These are phyloP conservation scores for Adansonia digitata DNA, from an alignment of 345 rosid genomes.

Conservation along the genomic window DNA sequence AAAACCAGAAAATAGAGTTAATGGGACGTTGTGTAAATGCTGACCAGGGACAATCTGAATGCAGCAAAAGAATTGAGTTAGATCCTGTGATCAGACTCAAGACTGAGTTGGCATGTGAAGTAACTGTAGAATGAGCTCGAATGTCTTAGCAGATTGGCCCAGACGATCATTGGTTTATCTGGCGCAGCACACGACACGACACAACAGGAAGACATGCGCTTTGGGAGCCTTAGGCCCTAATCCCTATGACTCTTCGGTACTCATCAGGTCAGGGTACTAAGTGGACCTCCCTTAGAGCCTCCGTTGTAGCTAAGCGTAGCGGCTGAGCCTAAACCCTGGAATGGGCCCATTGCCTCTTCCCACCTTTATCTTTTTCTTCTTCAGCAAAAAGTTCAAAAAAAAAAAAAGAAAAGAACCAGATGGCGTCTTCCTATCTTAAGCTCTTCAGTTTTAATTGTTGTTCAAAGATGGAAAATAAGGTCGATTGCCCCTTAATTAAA, in stretches of 20 bases:
- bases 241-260: background rate
- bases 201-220: no score
- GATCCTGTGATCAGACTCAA: background rate
- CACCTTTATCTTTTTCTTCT: background rate
- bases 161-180: background rate
- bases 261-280: background rate
- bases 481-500: background rate
- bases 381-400: no score
- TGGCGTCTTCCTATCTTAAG: background rate
- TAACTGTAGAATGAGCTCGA: background rate
- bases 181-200: background rate
- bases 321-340: background rate
- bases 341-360: background rate
- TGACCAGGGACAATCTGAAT: background rate
- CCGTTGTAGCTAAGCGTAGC: background rate
- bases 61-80: background rate
- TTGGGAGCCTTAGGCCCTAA: no score
- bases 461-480: no score
- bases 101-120: background rate
- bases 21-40: background rate
- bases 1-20: background rate
- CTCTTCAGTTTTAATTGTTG: no score
- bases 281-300: background rate
- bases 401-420: rapidly evolving
- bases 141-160: background rate